phyloP scores from a whole-genome alignment of 129 eudicot species.

The Logfia minima region DNA sequence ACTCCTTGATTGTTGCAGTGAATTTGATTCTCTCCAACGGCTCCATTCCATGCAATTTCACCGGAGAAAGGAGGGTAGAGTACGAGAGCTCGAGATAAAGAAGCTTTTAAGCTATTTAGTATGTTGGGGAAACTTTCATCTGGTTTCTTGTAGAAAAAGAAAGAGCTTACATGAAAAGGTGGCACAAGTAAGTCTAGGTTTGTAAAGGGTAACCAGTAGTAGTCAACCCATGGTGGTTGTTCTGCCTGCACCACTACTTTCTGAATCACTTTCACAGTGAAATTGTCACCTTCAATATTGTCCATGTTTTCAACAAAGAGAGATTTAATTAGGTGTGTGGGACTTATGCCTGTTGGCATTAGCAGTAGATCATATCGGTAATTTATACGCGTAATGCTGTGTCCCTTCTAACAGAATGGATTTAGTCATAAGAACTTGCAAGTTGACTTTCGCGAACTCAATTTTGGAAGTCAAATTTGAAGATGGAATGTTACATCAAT shows the following conservation, averaged over 20 bases:
- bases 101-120: constrained; percentile 34
- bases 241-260: constrained; percentile 38
- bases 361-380: background rate
- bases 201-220: constrained; percentile 53
- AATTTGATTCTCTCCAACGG: constrained; percentile 42
- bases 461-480: no score
- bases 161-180: constrained; percentile 44
- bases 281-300: background rate
- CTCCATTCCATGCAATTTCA: constrained; percentile 31
- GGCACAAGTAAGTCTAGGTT: constrained; percentile 60
- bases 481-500: no score
- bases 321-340: no score
- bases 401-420: no score
- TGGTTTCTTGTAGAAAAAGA: constrained; percentile 46
- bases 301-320: background rate
- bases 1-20: constrained; percentile 55
- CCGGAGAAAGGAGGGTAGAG: constrained; percentile 38
- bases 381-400: background rate
- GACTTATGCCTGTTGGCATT: background rate
- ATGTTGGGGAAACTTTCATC: constrained; percentile 10
- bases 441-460: no score
- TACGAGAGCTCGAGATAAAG: constrained; percentile 40
- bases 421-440: no score
- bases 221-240: constrained; percentile 43
- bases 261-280: constrained; percentile 29